phyloP scores from a whole-genome alignment of 2,329 filamentous ascomycete genomes.

The Plectosphaerella sp. region DNA sequence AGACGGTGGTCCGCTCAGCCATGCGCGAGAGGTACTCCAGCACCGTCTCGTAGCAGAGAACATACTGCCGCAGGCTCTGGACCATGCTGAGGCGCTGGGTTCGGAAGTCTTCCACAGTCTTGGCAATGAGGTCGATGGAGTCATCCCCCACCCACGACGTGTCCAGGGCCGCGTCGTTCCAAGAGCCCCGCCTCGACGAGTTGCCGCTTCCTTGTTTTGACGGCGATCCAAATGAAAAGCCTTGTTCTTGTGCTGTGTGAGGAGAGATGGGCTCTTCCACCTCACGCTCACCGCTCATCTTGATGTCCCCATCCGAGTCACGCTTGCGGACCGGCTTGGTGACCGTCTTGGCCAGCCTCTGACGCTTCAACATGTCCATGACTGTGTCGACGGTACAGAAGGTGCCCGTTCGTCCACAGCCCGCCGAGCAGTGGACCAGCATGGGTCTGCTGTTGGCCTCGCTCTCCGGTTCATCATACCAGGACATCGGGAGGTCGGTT shows the following conservation, averaged over 20 bases:
- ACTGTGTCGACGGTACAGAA: slow-evolving; percentile 97
- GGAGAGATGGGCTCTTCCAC: slow-evolving; percentile 23
- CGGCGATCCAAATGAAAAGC: slow-evolving; percentile 12
- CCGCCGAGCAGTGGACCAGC: slow-evolving; percentile 91
- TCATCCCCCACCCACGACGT: slow-evolving; percentile 66
- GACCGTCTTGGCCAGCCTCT: slow-evolving; percentile 42
- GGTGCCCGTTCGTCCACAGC: slow-evolving; percentile 90
- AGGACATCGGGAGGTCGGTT: slow-evolving; percentile 32
- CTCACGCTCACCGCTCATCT: slow-evolving; percentile 32
- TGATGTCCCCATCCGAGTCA: slow-evolving; percentile 40
- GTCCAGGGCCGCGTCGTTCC: slow-evolving; percentile 26
- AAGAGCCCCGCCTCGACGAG: slow-evolving; percentile 6
- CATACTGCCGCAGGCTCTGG: slow-evolving; percentile 87
- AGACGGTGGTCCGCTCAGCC: slow-evolving; percentile 27
- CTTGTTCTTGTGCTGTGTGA: slow-evolving; percentile 15
- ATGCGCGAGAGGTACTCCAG: slow-evolving; percentile 72
- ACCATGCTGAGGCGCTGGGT: slow-evolving; percentile 92
- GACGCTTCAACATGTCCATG: slow-evolving; percentile 93
- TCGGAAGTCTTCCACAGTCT: slow-evolving; percentile 87
- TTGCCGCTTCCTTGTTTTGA: slow-evolving; percentile 7
- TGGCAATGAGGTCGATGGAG: slow-evolving; percentile 73
- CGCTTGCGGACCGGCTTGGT: slow-evolving; percentile 12
- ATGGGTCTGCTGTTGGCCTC: slow-evolving; percentile 59
- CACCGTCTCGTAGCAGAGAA: slow-evolving; percentile 93
- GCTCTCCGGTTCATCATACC: slow-evolving; percentile 57